phyloP scores from a whole-genome alignment of 345 rosid genomes.

The Citrus maxima region DNA sequence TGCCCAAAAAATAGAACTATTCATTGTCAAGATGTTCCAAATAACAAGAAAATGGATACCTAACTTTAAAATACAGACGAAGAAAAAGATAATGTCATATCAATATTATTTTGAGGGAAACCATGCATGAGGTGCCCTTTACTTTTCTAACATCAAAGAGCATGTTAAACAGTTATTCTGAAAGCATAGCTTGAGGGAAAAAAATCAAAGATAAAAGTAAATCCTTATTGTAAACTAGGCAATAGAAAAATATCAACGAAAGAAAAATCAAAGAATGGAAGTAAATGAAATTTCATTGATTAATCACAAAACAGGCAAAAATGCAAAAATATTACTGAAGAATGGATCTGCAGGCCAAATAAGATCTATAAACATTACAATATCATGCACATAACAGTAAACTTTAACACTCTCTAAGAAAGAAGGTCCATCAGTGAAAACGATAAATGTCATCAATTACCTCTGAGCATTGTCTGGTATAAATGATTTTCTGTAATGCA shows the following conservation, averaged over 20 bases:
- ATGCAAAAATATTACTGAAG: neutral
- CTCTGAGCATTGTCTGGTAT: slow-evolving; percentile 91
- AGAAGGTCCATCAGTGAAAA: neutral
- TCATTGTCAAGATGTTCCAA: slow-evolving; percentile 12
- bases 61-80: neutral
- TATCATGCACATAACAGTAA: neutral
- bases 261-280: neutral
- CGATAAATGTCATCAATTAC: slow-evolving; percentile 27
- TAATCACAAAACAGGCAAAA: neutral
- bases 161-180: neutral
- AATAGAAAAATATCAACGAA: neutral
- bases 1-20: slow-evolving; percentile 13
- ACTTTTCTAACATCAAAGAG: neutral
- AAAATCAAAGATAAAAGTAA: neutral
- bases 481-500: slow-evolving; percentile 91
- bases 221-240: neutral
- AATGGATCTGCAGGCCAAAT: neutral
- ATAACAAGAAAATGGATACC: neutral
- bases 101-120: neutral
- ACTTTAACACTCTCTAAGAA: neutral
- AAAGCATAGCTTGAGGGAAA: neutral
- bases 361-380: neutral
- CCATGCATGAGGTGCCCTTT: slow-evolving; percentile 2
- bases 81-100: neutral
- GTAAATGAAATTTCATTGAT: neutral